Conservation (phyloP, 2,329 filamentous ascomycete genomes). For the Sporothrix protearum region DNA sequence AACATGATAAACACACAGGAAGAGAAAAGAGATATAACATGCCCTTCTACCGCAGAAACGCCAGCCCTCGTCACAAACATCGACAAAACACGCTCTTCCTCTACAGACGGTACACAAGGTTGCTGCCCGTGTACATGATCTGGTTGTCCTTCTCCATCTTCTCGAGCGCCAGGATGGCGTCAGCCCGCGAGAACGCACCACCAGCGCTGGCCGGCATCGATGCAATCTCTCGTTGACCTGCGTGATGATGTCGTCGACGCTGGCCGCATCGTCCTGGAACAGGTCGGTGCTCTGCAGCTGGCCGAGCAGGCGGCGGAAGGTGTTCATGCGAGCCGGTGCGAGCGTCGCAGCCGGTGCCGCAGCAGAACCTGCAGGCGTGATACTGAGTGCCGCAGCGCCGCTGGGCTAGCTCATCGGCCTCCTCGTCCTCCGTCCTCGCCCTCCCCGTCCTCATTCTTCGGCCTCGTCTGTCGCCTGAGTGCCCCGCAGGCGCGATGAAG, state of each 20-base stretch:
- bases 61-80: neutral
- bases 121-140: constrained; percentile 75
- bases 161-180: constrained; percentile 73
- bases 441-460: constrained; percentile 41
- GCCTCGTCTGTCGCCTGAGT: constrained; percentile 36
- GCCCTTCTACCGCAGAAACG: constrained; percentile 24
- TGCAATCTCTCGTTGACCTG: constrained; percentile 72
- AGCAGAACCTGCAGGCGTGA: constrained; percentile 32
- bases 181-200: constrained; percentile 63
- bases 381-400: constrained; percentile 41
- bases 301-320: constrained; percentile 78
- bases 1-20: neutral
- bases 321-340: constrained; percentile 58
- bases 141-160: constrained; percentile 80
- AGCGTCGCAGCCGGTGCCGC: constrained; percentile 35
- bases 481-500: constrained; percentile 61
- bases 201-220: constrained; percentile 38
- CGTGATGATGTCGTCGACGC: constrained; percentile 68
- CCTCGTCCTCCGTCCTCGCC: constrained; percentile 37
- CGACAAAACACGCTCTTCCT: neutral
- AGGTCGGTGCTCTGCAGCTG: constrained; percentile 70
- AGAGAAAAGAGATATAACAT: neutral
- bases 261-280: constrained; percentile 83
- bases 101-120: constrained; percentile 67
- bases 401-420: constrained; percentile 43